phyloP scores from a whole-genome alignment of 2,329 filamentous ascomycete genomes.

The Talaromyces sp. region DNA sequence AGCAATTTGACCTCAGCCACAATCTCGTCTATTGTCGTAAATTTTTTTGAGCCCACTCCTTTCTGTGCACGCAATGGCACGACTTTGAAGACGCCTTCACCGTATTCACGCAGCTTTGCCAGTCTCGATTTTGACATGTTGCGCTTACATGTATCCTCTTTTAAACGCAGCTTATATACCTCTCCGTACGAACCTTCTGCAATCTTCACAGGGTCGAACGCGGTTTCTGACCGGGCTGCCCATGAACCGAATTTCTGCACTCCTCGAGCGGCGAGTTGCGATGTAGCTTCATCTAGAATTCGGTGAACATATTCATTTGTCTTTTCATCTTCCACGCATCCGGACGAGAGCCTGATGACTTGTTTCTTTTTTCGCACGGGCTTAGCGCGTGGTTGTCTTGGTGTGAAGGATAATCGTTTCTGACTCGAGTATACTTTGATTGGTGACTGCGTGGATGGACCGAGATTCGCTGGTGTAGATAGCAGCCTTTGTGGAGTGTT shows the following conservation, averaged over 20 bases:
- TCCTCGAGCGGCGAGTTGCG: slow-evolving; percentile 33
- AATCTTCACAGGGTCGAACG: slow-evolving; percentile 55
- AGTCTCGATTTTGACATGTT: slow-evolving; percentile 37
- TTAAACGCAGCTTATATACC: slow-evolving; percentile 57
- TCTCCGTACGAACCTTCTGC: slow-evolving; percentile 66
- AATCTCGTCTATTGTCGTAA: slow-evolving; percentile 48
- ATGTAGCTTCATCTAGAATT: slow-evolving; percentile 39
- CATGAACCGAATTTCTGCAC: slow-evolving; percentile 41
- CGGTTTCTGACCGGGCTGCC: slow-evolving; percentile 37
- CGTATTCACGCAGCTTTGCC: slow-evolving; percentile 38
- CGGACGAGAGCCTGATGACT: slow-evolving; percentile 29
- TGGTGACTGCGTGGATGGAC: not conserved
- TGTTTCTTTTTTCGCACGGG: slow-evolving; percentile 20
- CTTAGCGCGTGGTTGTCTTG: slow-evolving; percentile 17
- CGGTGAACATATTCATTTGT: slow-evolving; percentile 35
- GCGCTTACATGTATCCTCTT: slow-evolving; percentile 34
- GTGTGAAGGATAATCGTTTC: slow-evolving; percentile 17
- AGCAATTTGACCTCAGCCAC: slow-evolving; percentile 52
- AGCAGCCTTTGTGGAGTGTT: not conserved
- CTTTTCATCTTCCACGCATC: slow-evolving; percentile 33
- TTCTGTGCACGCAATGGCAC: slow-evolving; percentile 45
- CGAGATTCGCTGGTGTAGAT: not conserved
- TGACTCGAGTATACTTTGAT: not conserved
- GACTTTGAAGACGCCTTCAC: slow-evolving; percentile 48
- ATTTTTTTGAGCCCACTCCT: slow-evolving; percentile 42